These are phyloP conservation scores for Paecilomyces sp. DNA, from an alignment of 2,329 filamentous ascomycete genomes.

Conservation along the genomic window DNA sequence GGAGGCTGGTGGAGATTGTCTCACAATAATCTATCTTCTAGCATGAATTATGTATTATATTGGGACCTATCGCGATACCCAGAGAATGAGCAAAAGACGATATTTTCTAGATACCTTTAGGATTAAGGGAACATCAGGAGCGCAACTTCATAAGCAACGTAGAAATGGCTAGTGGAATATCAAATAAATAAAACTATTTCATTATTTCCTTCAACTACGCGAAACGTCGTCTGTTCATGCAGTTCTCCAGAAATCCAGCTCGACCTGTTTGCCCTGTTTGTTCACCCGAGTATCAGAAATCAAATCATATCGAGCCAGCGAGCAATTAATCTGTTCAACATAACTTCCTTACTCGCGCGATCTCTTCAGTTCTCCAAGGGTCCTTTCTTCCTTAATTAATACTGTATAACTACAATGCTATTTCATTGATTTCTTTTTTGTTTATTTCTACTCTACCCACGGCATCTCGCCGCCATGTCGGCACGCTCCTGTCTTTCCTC, in stretches of 20 bases:
- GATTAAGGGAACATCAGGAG: no score
- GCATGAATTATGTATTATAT: not conserved
- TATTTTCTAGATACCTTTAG: not conserved
- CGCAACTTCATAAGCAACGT: no score
- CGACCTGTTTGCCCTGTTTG: not conserved
- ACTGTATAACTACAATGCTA: not conserved
- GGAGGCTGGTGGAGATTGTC: conserved; percentile 28
- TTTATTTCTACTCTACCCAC: not conserved
- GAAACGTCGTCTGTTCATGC: not conserved
- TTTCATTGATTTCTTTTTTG: not conserved
- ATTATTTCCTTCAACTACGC: not conserved
- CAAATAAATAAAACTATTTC: not conserved
- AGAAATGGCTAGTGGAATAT: not conserved
- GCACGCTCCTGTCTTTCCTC: not conserved
- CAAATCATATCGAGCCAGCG: not conserved
- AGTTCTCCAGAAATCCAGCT: not conserved
- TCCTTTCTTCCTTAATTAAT: not conserved
- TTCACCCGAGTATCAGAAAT: not conserved
- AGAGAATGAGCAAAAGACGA: not conserved
- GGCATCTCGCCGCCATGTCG: not conserved
- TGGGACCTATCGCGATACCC: not conserved
- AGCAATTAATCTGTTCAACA: not conserved
- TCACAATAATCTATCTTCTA: conserved; percentile 3
- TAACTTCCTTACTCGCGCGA: not conserved
- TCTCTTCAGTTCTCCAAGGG: not conserved